These are phyloP conservation scores for Populus nigra DNA, from an alignment of 345 rosid genomes.

Conservation along the genomic window DNA sequence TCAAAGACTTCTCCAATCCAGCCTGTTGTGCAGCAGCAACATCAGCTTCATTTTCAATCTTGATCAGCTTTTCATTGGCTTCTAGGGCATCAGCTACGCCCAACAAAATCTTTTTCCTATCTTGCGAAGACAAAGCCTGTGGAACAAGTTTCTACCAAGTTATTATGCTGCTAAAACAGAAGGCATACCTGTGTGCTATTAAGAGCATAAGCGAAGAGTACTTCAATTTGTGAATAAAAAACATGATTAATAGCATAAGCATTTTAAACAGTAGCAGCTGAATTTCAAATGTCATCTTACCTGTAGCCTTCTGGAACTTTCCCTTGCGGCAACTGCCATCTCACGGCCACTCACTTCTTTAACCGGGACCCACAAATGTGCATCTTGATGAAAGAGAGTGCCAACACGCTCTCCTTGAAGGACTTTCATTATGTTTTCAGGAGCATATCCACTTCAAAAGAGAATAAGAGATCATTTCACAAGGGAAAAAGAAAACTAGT, in stretches of 20 bases:
- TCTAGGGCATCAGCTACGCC: conserved; percentile 81
- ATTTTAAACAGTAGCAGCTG: not conserved
- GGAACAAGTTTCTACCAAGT: conserved; percentile 22
- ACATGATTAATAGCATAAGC: conserved; percentile 6
- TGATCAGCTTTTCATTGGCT: conserved; percentile 66
- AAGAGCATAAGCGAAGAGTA: not conserved
- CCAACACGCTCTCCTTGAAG: conserved; percentile 86
- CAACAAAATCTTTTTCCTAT: conserved; percentile 68
- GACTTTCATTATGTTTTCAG: conserved; percentile 69
- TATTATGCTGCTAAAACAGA: conserved; percentile 7
- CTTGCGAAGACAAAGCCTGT: conserved; percentile 68
- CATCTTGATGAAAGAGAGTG: conserved; percentile 91
- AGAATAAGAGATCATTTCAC: conserved; percentile 5
- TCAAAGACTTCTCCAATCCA: conserved; percentile 74
- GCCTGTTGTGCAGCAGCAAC: conserved; percentile 68
- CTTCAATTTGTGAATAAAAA: not conserved
- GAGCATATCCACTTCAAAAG: conserved; percentile 67
- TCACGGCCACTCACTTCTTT: conserved; percentile 63
- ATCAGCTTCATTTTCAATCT: conserved; percentile 74
- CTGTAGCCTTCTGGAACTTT: conserved; percentile 87
- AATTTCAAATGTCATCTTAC: conserved; percentile 32
- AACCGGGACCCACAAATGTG: conserved; percentile 60
- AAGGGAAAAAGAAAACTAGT: not conserved
- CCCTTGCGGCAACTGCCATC: conserved; percentile 96
- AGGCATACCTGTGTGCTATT: not conserved